Evolutionary conservation across 192 early-diverging fungal genomes (phyloP).

Genomic region (Cladochytrium replicatum): DNA sequence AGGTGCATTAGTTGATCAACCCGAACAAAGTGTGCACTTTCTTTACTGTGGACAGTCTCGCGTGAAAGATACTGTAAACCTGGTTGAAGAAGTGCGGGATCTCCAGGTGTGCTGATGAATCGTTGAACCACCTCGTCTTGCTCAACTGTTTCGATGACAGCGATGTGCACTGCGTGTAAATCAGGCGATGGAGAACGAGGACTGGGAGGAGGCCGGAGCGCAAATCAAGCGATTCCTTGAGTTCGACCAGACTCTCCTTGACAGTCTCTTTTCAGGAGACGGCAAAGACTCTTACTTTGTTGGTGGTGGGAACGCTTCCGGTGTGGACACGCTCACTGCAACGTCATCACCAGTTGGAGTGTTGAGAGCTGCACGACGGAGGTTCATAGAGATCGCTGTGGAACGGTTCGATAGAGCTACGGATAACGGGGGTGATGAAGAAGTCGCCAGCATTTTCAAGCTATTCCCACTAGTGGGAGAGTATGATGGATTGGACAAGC

Average conservation of each 20-base stretch:
- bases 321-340: conserved; percentile 13
- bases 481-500: conserved; percentile 79
- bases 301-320: too few species aligned
- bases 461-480: conserved; percentile 83
- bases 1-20: conserved; percentile 7
- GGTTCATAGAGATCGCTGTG: conserved; percentile 60
- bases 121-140: background rate
- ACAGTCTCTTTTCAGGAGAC: conserved; percentile 56
- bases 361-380: conserved; percentile 50
- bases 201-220: conserved; percentile 62
- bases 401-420: conserved; percentile 75
- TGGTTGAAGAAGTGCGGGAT: conserved; percentile 59
- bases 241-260: conserved; percentile 47
- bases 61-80: conserved; percentile 55
- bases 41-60: conserved; percentile 37
- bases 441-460: conserved; percentile 79
- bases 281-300: too few species aligned
- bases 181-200: conserved; percentile 42
- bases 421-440: conserved; percentile 50
- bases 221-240: conserved; percentile 49
- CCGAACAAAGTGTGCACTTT: background rate
- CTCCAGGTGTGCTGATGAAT: conserved; percentile 23
- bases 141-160: conserved; percentile 2
- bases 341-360: conserved; percentile 30
- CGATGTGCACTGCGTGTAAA: conserved; percentile 58